phyloP scores from a whole-genome alignment of 2,329 filamentous ascomycete species.

The Fusarium sp. region DNA sequence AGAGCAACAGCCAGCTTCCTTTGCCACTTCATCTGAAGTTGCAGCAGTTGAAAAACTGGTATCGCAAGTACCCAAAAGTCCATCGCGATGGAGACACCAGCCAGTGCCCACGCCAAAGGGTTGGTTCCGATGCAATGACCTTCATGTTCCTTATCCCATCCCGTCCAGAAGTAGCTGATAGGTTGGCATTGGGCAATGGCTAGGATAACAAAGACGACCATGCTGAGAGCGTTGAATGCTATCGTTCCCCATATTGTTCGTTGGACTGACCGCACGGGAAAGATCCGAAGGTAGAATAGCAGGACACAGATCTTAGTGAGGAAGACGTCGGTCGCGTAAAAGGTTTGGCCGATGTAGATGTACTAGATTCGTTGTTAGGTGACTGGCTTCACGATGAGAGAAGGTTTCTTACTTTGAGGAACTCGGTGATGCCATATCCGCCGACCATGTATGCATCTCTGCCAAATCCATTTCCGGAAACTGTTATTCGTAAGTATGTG shows the following conservation, averaged over 20 bases:
- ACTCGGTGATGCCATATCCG: slow-evolving; percentile 1
- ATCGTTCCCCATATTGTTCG: slow-evolving; percentile 23
- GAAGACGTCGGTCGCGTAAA: slow-evolving; percentile 23
- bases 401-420: background rate
- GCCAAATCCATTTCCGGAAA: slow-evolving; percentile 14
- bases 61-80: slow-evolving; percentile 14
- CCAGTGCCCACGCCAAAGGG: slow-evolving; percentile 17
- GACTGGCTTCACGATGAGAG: accelerated
- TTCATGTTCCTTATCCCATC: slow-evolving; percentile 6
- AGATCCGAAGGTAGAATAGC: slow-evolving; percentile 30
- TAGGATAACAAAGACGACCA: slow-evolving; percentile 1
- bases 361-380: background rate
- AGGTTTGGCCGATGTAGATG: slow-evolving; percentile 13
- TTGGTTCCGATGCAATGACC: slow-evolving; percentile 18
- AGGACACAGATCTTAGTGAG: slow-evolving; percentile 22
- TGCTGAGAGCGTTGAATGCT: background rate
- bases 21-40: slow-evolving; percentile 14
- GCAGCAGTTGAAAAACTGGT: background rate
- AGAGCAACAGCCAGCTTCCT: slow-evolving; percentile 6
- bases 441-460: slow-evolving; percentile 8
- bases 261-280: background rate
- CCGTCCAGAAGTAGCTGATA: slow-evolving; percentile 19
- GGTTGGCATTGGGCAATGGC: slow-evolving; percentile 11
- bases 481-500: background rate
- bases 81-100: background rate